Conservation (phyloP, 768 basidiomycete genomes). For the Amanita phalloides region DNA sequence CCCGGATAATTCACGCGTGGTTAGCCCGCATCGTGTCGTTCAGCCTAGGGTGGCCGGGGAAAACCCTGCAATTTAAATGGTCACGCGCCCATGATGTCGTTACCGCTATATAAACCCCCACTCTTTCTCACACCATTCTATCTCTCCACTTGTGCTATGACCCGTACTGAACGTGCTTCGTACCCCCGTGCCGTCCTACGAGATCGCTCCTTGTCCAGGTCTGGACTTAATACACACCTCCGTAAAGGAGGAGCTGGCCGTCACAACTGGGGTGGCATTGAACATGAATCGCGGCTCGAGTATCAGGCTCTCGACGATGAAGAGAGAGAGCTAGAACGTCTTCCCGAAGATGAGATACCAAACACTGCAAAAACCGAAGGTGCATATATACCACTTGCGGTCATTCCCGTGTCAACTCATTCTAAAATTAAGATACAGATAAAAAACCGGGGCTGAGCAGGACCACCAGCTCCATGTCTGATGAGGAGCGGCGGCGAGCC, state of each 20-base stretch:
- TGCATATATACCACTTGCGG: background rate
- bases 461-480: slow-evolving; percentile 34
- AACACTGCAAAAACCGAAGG: background rate
- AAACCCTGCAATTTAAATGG: background rate
- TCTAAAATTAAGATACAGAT: background rate
- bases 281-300: slow-evolving; percentile 54
- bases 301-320: slow-evolving; percentile 49
- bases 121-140: slow-evolving; percentile 1
- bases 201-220: slow-evolving; percentile 74
- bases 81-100: slow-evolving; percentile 5
- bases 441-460: slow-evolving; percentile 21
- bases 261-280: slow-evolving; percentile 78
- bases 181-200: slow-evolving; percentile 62
- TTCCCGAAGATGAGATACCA: slow-evolving; percentile 19
- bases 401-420: background rate
- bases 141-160: slow-evolving; percentile 34
- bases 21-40: too few relatives aligned
- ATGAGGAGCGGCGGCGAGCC: slow-evolving; percentile 59
- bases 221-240: slow-evolving; percentile 59
- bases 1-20: too few relatives aligned
- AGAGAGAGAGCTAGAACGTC: slow-evolving; percentile 24
- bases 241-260: slow-evolving; percentile 75
- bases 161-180: slow-evolving; percentile 65
- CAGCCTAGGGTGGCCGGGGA: background rate
- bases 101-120: slow-evolving; percentile 1